Percentiles rank a stretch among this genome's conserved stretches.
Evolutionary conservation across 2,329 filamentous ascomycete species (phyloP).

Genomic region (Fusarium annulatum): DNA sequence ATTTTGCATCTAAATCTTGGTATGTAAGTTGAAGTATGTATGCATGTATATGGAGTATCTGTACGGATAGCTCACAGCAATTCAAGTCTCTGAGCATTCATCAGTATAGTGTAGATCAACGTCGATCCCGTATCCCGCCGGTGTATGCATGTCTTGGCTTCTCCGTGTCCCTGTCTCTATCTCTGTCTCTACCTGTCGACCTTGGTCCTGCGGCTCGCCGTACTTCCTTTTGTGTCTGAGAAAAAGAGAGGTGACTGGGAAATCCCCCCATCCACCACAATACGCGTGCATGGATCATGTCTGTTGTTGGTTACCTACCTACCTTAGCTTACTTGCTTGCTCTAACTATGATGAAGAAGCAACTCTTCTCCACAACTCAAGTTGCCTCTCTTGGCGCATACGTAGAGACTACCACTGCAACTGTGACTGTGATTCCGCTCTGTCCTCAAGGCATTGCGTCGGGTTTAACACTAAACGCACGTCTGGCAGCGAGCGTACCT

Average conservation of each 20-base stretch:
- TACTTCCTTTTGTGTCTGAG: not conserved
- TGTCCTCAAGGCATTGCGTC: not conserved
- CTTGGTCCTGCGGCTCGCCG: not conserved
- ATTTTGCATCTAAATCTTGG: constrained; percentile 43
- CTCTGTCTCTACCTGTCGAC: not conserved
- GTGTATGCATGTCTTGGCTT: constrained; percentile 22
- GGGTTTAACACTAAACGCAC: not conserved
- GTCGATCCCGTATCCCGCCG: constrained; percentile 36
- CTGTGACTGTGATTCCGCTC: not conserved
- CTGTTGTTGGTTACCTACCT: not conserved
- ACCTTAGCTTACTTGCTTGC: not conserved
- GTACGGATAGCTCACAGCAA: constrained; percentile 11
- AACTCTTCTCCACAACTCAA: not conserved
- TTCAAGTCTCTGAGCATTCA: constrained; percentile 27
- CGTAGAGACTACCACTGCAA: not conserved
- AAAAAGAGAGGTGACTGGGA: not conserved
- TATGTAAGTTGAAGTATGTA: not conserved
- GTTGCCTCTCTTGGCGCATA: not conserved
- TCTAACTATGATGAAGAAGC: not conserved
- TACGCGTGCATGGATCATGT: not conserved
- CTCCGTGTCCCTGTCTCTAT: not conserved
- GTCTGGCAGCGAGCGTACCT: not conserved
- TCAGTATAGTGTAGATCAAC: constrained; percentile 34
- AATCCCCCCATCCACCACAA: not conserved
- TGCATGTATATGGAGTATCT: not conserved